Evolutionary conservation across 75 land plant species (phyloP), one percentile per base, ranked within the genome.

Genomic region (Pinus taeda): DNA sequence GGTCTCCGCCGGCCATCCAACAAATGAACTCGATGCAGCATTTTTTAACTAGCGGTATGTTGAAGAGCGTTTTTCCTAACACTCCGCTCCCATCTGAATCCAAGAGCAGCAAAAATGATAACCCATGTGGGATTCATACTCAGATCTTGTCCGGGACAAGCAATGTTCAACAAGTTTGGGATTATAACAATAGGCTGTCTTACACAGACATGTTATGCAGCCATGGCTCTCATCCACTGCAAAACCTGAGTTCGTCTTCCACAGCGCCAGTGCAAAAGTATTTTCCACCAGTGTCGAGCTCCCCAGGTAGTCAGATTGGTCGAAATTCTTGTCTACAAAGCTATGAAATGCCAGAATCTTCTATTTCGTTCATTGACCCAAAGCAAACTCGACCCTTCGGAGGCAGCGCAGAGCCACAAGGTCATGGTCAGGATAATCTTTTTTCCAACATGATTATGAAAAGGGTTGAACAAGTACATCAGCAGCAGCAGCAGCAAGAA

Each of bases 341-440:
- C 12, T 69, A 37, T 69, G 71, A 69, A 18, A 69, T 69, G 53
- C 53, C 71, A 39, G 55, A 69, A 53, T 69, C 49, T 45, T 22
- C 39, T n/a, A 20, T 39, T 42, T 20, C 71, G 7, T 42, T 9
- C 42, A 20, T 9, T 20, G 72, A 69, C 42, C 22, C 72, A 21
- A 42, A 36, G 72, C 22, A 69, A 42, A 69, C 1, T 49, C 55
- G 55, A 9, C 55, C 55, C 55, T 49, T 9, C 1, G 55, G 55
- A 49, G 12, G 37, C 26, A 22, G 12, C 70, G n/a, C 71, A 36
- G 61, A 83, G 33, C 73, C 1, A 33, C 33, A 33, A 33, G 33
- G 33, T 33, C 33, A 78, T 0, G 37, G 57, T 29, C 76, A 84
- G 73, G 89, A 84, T 49, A 85, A 22, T 39, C 79, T 4, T 74